Evolutionary conservation across 2,329 filamentous ascomycete genomes (phyloP), one percentile per base, ranked within the genome.

Genomic region (Xylaria sp.): DNA sequence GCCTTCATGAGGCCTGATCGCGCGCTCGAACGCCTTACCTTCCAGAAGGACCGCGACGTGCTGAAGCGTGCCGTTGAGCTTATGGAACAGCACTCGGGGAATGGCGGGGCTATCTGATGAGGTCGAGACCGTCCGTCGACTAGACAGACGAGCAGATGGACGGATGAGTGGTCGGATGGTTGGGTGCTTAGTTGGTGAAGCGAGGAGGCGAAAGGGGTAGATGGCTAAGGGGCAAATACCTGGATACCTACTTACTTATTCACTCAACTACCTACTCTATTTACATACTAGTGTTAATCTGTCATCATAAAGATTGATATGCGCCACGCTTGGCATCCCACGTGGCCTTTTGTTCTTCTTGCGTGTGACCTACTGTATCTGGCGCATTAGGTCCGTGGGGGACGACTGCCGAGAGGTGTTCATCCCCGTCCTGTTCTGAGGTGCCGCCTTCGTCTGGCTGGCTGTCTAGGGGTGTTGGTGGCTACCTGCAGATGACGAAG

Each of bases 21-120:
- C 5, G 76, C 76, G n/a, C 47, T 75, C 5, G 61, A 71, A 25
- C 68, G 61, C 20, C 65, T 77, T 11, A 77, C 76, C 3, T 77
- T 74, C 31, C 70, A 74, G 63, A 73, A 74, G 50, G 76, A 77
- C n/a, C 72, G 75, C 3, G 71, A 75, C 10, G 71, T 77, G 20
- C 65, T 77, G 29, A 25, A 54, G n/a, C 73, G 69, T 45, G 76
- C 76, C 2, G 68, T 77, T 13, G 70, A 74, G 22, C 66, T 77
- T 9, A 61, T 74, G 53, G 68, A 66, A 6, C 47, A 68, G n/a
- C 27, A 39, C 20, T 38, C 59, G 38, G 66, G 29, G 15, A 63
- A 50, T 38, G 33, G 42, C 15, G 49, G 20, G 7, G 22, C n/a
- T 13, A 33, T 45, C 10, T 39, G 29, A 13, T 47, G 45, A 29